Conservation (phyloP, 768 basidiomycete genomes). For the Lyophyllum atratum region DNA sequence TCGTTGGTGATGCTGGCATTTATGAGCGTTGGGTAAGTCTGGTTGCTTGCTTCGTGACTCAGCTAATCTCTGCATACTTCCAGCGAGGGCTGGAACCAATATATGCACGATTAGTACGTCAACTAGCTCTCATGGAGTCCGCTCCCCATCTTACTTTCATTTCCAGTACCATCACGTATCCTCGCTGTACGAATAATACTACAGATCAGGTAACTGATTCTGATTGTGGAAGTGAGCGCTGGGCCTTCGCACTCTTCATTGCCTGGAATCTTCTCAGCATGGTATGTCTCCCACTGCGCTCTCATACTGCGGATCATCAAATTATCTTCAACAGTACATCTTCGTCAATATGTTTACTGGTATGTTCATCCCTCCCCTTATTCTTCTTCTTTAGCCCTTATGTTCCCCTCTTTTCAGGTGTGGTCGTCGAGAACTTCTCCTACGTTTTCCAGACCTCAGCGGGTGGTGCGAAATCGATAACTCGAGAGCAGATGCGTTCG, state of each 20-base stretch:
- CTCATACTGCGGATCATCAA: background rate
- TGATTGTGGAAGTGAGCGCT: slow-evolving; percentile 85
- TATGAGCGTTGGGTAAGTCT: slow-evolving; percentile 85
- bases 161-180: slow-evolving; percentile 71
- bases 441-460: slow-evolving; percentile 91
- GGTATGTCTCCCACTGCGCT: slow-evolving; percentile 43
- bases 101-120: slow-evolving; percentile 93
- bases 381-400: background rate
- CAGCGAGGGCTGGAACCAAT: slow-evolving; percentile 96
- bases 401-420: slow-evolving; percentile 46
- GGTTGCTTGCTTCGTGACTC: background rate
- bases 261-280: slow-evolving; percentile 95
- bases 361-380: slow-evolving; percentile 24
- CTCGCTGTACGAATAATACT: slow-evolving; percentile 71
- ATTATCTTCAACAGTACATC: slow-evolving; percentile 65
- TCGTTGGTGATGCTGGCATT: slow-evolving; percentile 89
- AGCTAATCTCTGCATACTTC: slow-evolving; percentile 12
- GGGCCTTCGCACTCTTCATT: slow-evolving; percentile 89
- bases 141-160: slow-evolving; percentile 7
- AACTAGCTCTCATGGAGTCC: slow-evolving; percentile 5
- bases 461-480: slow-evolving; percentile 78
- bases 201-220: slow-evolving; percentile 54
- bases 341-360: slow-evolving; percentile 96
- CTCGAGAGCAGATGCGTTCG: slow-evolving; percentile 87
- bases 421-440: slow-evolving; percentile 93